Percentiles rank a stretch among this genome's conserved stretches.
phyloP scores from a whole-genome alignment of 1,139 yeast species.

The Sugiyamaella xylanicola region DNA sequence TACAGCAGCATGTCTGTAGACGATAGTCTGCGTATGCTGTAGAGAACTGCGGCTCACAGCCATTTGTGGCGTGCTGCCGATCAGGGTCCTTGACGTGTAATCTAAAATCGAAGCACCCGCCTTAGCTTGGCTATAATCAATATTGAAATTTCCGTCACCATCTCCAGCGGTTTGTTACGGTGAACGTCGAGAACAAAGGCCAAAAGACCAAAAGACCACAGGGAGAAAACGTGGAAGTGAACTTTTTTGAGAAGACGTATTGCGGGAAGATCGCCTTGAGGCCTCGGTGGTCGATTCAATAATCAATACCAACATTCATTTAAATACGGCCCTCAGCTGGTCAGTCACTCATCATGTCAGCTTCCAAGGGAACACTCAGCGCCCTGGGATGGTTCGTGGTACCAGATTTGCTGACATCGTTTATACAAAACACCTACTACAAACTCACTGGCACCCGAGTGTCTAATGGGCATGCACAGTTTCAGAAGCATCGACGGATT shows the following conservation, averaged over 20 bases:
- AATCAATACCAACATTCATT: not conserved
- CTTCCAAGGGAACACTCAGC: slow-evolving; percentile 21
- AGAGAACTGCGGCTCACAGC: not conserved
- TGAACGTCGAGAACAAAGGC: no score
- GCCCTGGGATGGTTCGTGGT: slow-evolving; percentile 35
- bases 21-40: not conserved
- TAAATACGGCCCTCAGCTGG: not conserved
- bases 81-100: not conserved
- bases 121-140: no score
- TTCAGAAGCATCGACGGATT: slow-evolving; percentile 22
- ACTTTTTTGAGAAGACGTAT: no score
- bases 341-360: not conserved
- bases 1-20: no score
- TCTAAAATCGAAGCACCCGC: no score
- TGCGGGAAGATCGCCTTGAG: no score
- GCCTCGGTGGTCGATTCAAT: not conserved
- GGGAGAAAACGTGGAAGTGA: no score
- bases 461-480: slow-evolving; percentile 10
- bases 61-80: not conserved
- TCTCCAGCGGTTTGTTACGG: no score
- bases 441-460: slow-evolving; percentile 16
- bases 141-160: no score
- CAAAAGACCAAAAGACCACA: no score
- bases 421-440: slow-evolving; percentile 28
- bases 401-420: slow-evolving; percentile 28